Base-by-base conservation (phyloP, 139 green algal genomes). In the Bryopsis sp. region DNA sequence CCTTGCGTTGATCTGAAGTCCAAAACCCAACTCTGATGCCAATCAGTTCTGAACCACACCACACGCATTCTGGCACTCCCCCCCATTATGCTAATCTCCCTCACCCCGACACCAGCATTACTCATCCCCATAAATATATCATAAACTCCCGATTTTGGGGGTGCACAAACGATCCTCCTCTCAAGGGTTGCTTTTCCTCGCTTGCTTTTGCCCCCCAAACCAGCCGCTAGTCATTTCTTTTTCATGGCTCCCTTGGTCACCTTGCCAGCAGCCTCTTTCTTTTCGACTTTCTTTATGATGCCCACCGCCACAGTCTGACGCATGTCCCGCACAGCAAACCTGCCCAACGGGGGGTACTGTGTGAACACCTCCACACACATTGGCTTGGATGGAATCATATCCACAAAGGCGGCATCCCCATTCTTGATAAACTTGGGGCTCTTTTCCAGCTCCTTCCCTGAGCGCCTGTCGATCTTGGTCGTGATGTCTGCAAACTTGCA, bases 321-420 rank as follows among this genome's bases (percentile, higher is more conserved):
- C 82, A 72, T 72, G 46, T 72, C 83, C 35, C 81, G 79, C 70
- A 89, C 79, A 58, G 77, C 85, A 68, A 90, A 90, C 39, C 83
- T 75, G 5, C 83, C 85, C 58, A 90, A 73, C 15, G 79, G 74
- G 28, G 81, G 82, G 74, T 88, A 90, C 38, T 77, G 46, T 7
- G 68, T 78, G 75, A 85, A 90, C 3, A 74, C 58, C 83, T 90
- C 85, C 58, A 90, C 79, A 63, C 84, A 87, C 83, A 90, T 86
- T 64, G 85, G 85, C 73, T 84, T 82, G 73, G 78, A 79, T 58
- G 85, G 85, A 64, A 77, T 31, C 84, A 91, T 85, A 58, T 79
- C 78, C 58, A 91, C 84, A 57, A 84, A 87, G 19, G 81, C 76
- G 11, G 79, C 82, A 47, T 87, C 78, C 24, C 83, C 85, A 48